These are phyloP conservation scores for Neonectria sp. DNA, from an alignment of 2,329 filamentous ascomycete species.

Conservation along the genomic window DNA sequence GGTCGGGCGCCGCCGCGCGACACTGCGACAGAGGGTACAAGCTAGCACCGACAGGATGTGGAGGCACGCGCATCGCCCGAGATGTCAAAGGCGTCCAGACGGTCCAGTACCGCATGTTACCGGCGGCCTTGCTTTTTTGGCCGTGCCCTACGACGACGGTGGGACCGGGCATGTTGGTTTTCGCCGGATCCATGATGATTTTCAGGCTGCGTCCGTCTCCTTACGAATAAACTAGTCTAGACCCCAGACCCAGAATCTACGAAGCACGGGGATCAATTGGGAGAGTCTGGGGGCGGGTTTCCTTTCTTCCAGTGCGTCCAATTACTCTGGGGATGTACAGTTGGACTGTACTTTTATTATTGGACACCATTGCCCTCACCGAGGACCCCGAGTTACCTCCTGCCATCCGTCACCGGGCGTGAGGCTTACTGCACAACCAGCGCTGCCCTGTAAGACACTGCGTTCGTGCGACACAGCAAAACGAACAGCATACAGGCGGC, in stretches of 20 bases:
- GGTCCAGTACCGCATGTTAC: not conserved
- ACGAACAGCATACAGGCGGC: slow-evolving; percentile 18
- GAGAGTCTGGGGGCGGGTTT: slow-evolving; percentile 22
- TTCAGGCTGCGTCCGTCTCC: slow-evolving; percentile 10
- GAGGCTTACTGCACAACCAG: slow-evolving; percentile 17
- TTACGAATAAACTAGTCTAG: slow-evolving; percentile 2
- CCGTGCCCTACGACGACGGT: not conserved
- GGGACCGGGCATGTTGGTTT: slow-evolving; percentile 2
- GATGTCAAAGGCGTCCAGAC: not conserved
- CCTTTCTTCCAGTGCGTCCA: not conserved
- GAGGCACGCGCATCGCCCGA: not conserved
- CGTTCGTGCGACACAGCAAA: slow-evolving; percentile 12
- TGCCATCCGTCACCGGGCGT: slow-evolving; percentile 25
- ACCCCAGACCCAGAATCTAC: slow-evolving; percentile 17
- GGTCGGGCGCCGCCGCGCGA: not conserved
- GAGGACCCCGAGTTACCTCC: not conserved
- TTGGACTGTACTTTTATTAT: not conserved
- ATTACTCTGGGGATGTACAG: not conserved
- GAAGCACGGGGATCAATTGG: slow-evolving; percentile 11
- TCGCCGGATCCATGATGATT: slow-evolving; percentile 19
- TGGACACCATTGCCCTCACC: not conserved
- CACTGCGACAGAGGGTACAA: not conserved
- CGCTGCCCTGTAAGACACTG: not conserved
- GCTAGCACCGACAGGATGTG: not conserved
- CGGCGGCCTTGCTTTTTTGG: slow-evolving; percentile 2